Evolutionary conservation across 2,329 filamentous ascomycete species (phyloP).

Genomic region (Elsinoe necatrix): DNA sequence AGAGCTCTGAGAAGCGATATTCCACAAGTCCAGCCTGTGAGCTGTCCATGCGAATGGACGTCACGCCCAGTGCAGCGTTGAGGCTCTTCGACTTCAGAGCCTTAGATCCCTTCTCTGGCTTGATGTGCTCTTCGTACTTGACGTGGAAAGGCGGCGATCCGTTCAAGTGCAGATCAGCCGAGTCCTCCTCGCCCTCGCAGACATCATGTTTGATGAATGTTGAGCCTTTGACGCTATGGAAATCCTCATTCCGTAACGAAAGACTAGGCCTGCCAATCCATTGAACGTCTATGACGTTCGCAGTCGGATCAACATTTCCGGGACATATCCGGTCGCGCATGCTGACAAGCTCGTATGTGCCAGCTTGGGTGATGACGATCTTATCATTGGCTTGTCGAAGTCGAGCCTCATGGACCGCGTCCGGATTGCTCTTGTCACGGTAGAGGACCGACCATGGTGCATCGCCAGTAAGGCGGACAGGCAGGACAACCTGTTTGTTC

Average conservation of each 20-base stretch:
- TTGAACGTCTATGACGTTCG: slow-evolving; percentile 67
- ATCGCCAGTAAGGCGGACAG: slow-evolving; percentile 76
- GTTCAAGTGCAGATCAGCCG: slow-evolving; percentile 69
- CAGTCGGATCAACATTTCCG: slow-evolving; percentile 65
- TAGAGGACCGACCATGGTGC: slow-evolving; percentile 76
- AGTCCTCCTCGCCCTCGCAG: slow-evolving; percentile 90
- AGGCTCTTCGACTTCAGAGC: slow-evolving; percentile 62
- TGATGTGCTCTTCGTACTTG: slow-evolving; percentile 70
- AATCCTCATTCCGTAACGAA: slow-evolving; percentile 50
- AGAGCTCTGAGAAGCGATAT: slow-evolving; percentile 75
- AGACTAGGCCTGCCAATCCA: slow-evolving; percentile 79
- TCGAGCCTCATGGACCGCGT: slow-evolving; percentile 26
- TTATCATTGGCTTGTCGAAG: slow-evolving; percentile 25
- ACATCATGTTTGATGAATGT: slow-evolving; percentile 68
- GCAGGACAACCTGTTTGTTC: slow-evolving; percentile 62
- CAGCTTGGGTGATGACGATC: slow-evolving; percentile 33
- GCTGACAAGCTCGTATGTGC: slow-evolving; percentile 70
- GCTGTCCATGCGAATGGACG: slow-evolving; percentile 80
- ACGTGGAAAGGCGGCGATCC: slow-evolving; percentile 71
- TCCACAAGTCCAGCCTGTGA: slow-evolving; percentile 71
- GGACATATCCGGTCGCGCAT: slow-evolving; percentile 75
- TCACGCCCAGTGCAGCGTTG: slow-evolving; percentile 66
- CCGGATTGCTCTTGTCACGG: slow-evolving; percentile 36
- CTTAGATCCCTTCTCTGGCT: slow-evolving; percentile 56
- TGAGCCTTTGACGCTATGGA: slow-evolving; percentile 45